A percentile compares a stretch with the other conserved stretches of the same genome.
Evolutionary conservation across 129 eudicot genomes (phyloP).

Genomic region (Glebionis coronaria): DNA sequence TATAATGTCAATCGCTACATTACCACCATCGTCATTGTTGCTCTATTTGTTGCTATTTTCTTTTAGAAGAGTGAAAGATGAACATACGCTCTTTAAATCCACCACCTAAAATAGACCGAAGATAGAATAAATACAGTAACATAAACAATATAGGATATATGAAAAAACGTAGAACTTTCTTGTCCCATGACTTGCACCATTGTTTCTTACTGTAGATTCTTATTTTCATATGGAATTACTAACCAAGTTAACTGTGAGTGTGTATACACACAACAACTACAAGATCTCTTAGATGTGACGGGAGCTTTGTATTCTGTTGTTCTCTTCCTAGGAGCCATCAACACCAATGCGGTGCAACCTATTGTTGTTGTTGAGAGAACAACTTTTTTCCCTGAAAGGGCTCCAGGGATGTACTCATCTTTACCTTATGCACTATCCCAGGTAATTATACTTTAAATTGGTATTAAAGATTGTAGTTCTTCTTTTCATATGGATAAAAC

Average conservation of each 20-base stretch:
- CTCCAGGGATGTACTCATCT: conserved; percentile 57
- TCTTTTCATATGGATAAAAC: too few species aligned
- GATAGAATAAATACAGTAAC: too few species aligned
- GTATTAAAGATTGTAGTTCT: background rate
- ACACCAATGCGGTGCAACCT: conserved; percentile 39
- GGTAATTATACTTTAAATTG: conserved; percentile 20
- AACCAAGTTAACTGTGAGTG: conserved; percentile 6
- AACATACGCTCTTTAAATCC: background rate
- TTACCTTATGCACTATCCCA: too few species aligned
- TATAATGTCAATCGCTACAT: conserved; percentile 38
- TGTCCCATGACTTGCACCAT: too few species aligned
- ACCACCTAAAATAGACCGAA: background rate
- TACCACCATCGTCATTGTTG: conserved; percentile 36
- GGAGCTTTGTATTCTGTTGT: conserved; percentile 40
- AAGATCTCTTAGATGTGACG: conserved; percentile 35
- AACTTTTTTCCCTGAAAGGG: conserved; percentile 46
- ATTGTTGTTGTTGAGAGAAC: conserved; percentile 44
- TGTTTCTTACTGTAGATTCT: background rate
- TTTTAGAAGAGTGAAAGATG: conserved; percentile 35
- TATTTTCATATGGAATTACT: background rate
- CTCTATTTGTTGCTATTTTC: conserved; percentile 41
- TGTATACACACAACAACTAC: conserved; percentile 30
- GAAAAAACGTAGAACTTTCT: too few species aligned
- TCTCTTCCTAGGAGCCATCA: conserved; percentile 47
- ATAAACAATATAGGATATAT: too few species aligned